Evolutionary conservation across 768 basidiomycete genomes (phyloP).

Genomic region (Termitomyces sp.): DNA sequence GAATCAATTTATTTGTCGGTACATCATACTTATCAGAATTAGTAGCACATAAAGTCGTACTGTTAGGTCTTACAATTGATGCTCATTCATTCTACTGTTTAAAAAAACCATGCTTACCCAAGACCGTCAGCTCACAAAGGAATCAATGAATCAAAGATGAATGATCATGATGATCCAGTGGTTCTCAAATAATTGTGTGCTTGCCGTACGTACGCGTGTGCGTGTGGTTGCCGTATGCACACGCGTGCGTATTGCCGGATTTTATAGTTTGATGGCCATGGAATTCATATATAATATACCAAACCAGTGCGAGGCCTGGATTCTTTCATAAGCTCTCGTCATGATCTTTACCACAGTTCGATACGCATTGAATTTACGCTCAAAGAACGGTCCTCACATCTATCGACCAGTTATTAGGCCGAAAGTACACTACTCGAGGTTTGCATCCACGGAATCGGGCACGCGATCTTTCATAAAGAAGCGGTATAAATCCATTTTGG

Average conservation of each 20-base stretch:
- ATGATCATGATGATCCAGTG: too few relatives aligned
- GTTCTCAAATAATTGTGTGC: not conserved
- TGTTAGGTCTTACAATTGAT: too few relatives aligned
- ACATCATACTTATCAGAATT: too few relatives aligned
- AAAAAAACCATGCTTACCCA: too few relatives aligned
- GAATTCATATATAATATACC: not conserved
- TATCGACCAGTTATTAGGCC: not conserved
- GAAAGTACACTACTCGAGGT: not conserved
- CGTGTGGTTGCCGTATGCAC: not conserved
- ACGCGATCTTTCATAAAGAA: too few relatives aligned
- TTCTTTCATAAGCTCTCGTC: not conserved
- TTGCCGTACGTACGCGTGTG: not conserved
- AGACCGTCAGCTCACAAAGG: too few relatives aligned
- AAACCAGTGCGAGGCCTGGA: too few relatives aligned
- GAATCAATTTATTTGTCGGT: too few relatives aligned
- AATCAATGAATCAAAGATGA: not conserved
- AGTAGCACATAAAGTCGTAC: too few relatives aligned
- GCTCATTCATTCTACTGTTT: too few relatives aligned
- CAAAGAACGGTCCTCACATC: not conserved
- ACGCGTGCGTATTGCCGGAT: not conserved
- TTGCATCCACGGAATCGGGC: not conserved
- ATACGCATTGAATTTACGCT: not conserved
- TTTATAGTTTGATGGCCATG: not conserved
- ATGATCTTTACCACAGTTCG: not conserved
- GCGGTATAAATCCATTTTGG: too few relatives aligned